Conservation (phyloP, 2,329 filamentous ascomycete genomes). For the Pyrenochaeta sp. region DNA sequence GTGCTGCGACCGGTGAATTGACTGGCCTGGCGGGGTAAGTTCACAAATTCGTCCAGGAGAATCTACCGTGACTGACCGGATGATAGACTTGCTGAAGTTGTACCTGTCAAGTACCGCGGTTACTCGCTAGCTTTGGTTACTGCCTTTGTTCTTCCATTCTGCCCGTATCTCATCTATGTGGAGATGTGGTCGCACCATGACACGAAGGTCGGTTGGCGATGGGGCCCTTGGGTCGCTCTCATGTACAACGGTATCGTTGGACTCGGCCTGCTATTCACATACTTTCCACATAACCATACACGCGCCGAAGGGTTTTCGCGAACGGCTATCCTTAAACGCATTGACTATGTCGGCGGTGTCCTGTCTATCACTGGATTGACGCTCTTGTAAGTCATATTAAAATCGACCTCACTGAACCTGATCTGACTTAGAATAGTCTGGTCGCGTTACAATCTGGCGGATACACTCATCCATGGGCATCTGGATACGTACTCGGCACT, state of each 20-base stretch:
- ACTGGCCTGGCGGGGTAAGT: conserved; percentile 47
- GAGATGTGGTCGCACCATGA: conserved; percentile 40
- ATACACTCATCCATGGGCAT: conserved; percentile 51
- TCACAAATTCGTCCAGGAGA: too few species aligned
- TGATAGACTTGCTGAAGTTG: conserved; percentile 42
- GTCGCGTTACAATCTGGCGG: conserved; percentile 53
- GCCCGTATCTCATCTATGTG: conserved; percentile 43
- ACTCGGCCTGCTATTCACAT: conserved; percentile 41
- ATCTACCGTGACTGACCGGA: conserved; percentile 6
- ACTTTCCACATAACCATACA: conserved; percentile 43
- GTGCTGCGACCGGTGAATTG: conserved; percentile 46
- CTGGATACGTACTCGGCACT: conserved; percentile 48
- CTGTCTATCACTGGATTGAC: conserved; percentile 44
- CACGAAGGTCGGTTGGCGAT: conserved; percentile 40
- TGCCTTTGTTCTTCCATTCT: conserved; percentile 47
- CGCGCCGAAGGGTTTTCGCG: conserved; percentile 44
- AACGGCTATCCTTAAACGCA: conserved; percentile 39
- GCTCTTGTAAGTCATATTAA: conserved; percentile 33
- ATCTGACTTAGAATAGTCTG: conserved; percentile 33
- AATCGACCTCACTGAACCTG: conserved; percentile 7
- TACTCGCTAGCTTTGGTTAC: conserved; percentile 45
- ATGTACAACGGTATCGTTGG: conserved; percentile 44
- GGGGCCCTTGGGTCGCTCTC: conserved; percentile 46
- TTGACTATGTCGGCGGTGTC: conserved; percentile 42
- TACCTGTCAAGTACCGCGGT: conserved; percentile 45